phyloP scores from a whole-genome alignment of 129 eudicot species.

The Centrapalus pauciflorus region DNA sequence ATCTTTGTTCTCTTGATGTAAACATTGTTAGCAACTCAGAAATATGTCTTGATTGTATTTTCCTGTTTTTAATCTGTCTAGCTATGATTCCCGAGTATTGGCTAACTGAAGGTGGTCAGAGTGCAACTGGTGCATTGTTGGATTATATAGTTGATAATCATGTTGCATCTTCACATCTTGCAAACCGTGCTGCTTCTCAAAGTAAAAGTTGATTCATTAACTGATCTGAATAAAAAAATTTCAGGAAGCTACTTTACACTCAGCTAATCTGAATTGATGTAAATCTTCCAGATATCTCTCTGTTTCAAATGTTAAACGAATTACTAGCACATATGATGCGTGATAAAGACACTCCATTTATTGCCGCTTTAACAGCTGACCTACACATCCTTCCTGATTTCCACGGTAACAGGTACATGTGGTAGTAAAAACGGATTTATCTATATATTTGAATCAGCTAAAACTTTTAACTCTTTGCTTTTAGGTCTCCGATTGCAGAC shows the following conservation, averaged over 20 bases:
- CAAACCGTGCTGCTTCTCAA: slow-evolving; percentile 87
- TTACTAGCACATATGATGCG: slow-evolving; percentile 53
- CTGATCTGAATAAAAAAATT: no score
- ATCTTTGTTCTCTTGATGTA: slow-evolving; percentile 1
- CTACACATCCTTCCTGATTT: slow-evolving; percentile 92
- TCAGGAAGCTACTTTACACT: slow-evolving; percentile 4
- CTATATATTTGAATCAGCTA: neutral
- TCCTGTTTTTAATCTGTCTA: slow-evolving; percentile 14
- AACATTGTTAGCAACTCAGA: neutral
- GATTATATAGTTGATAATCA: slow-evolving; percentile 81
- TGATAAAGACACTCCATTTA: slow-evolving; percentile 57
- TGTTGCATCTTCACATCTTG: slow-evolving; percentile 81
- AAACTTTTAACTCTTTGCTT: neutral
- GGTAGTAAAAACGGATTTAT: neutral
- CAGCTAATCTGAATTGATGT: neutral
- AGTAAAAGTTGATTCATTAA: slow-evolving; percentile 37
- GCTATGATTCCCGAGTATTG: slow-evolving; percentile 95
- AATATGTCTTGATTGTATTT: neutral
- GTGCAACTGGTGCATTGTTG: slow-evolving; percentile 92
- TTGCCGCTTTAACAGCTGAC: slow-evolving; percentile 80
- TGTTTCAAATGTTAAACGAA: slow-evolving; percentile 70
- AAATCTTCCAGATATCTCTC: slow-evolving; percentile 57
- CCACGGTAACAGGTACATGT: slow-evolving; percentile 90
- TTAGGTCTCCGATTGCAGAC: slow-evolving; percentile 95
- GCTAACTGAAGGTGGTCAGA: slow-evolving; percentile 99